A percentile compares a stretch with the other conserved stretches of the same genome.
These are phyloP conservation scores for Podaxis pistillaris DNA, from an alignment of 768 basidiomycete genomes.

Conservation along the genomic window DNA sequence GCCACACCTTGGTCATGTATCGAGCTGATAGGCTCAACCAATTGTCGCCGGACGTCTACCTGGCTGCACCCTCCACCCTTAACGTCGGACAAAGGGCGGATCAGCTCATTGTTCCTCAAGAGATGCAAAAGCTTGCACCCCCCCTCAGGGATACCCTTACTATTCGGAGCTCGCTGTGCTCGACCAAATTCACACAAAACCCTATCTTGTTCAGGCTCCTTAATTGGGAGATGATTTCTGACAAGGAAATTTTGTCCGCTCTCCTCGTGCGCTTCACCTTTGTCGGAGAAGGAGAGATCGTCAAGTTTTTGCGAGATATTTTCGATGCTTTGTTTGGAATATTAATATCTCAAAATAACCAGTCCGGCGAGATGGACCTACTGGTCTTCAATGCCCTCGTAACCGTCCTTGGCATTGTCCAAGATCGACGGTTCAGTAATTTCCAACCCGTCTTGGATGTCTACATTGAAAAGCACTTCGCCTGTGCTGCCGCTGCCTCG, in stretches of 20 bases:
- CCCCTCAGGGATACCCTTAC: conserved; percentile 75
- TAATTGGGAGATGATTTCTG: conserved; percentile 71
- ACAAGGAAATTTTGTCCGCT: conserved; percentile 63
- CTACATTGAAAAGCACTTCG: conserved; percentile 91
- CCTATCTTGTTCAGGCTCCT: conserved; percentile 76
- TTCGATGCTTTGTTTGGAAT: conserved; percentile 94
- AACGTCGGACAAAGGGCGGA: conserved; percentile 57
- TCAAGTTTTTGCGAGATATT: conserved; percentile 87
- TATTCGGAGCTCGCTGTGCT: conserved; percentile 88
- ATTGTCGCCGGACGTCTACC: conserved; percentile 68
- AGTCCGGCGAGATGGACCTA: conserved; percentile 75
- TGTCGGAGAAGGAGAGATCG: conserved; percentile 91
- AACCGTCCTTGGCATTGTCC: conserved; percentile 87
- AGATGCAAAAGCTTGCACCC: conserved; percentile 63
- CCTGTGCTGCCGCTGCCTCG: conserved; percentile 73
- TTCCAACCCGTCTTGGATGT: conserved; percentile 92
- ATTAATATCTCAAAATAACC: conserved; percentile 72
- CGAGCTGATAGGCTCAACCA: conserved; percentile 69
- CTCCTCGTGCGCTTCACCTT: conserved; percentile 86
- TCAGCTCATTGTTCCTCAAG: conserved; percentile 52
- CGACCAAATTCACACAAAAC: conserved; percentile 91
- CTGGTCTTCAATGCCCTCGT: conserved; percentile 90
- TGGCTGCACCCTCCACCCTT: conserved; percentile 63
- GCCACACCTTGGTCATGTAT: conserved; percentile 83
- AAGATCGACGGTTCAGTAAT: conserved; percentile 92